Evolutionary conservation across 257 asterid species (phyloP), one percentile per base, ranked within the genome.

Genomic region (Petunia secreta): DNA sequence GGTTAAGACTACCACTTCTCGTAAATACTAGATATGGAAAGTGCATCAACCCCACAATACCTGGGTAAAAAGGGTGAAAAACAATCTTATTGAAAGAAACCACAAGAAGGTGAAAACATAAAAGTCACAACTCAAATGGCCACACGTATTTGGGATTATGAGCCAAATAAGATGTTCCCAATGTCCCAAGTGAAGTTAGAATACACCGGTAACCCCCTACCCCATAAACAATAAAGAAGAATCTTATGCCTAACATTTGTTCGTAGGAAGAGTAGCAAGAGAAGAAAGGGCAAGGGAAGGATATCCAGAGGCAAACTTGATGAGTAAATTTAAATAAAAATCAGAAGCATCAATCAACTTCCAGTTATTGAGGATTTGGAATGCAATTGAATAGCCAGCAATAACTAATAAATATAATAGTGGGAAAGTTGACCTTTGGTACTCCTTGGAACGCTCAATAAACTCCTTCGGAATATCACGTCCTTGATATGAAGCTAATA

Each of bases 381-480:
- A 48, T 71, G 41, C 77, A 71, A 48, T 71, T 13, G 41, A 71
- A 69, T 69, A 69, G 77, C 44, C 41, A 48, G 44, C 7, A 48
- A 71, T 16, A 25, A 69, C 57, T 44, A 48, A 41, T 48, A 48
- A 46, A 71, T 48, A 48, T n/a, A 71, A 5, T 43, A 71, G 34
- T 48, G 6, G 58, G 41, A 60, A 86, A 79, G 11, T 75, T 75
- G 40, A 95, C 98, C 95, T 90, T 84, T 88, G 91, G 86, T 89
- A 89, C 80, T 90, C 93, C 85, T 93, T 92, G 37, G 98, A 91
- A 64, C 99, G 91, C 80, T 92, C 92, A 78, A 90, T 87, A 88
- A 95, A 93, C 91, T 95, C 99, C 83, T 92, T 89, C 4, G 97
- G 79, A 78, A 95, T 89, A 87, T 95, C 98, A 77, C 83, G 89